Evolutionary conservation across 345 rosid species (phyloP).

Genomic region (Acer negundo): DNA sequence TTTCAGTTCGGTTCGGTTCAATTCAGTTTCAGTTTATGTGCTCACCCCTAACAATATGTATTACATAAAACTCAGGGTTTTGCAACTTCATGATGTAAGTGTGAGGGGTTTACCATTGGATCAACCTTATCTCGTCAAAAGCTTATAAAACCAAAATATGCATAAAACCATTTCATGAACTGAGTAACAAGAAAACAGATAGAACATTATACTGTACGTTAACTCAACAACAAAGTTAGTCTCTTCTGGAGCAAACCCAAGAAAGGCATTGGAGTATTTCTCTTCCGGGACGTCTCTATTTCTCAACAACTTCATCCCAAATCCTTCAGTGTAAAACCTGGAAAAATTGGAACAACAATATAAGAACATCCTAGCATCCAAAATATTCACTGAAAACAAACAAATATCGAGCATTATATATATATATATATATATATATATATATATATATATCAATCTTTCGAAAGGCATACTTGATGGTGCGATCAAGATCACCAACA

Average conservation of each 20-base stretch:
- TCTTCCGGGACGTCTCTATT: constrained; percentile 88
- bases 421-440: too few relatives aligned
- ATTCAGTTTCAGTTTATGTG: too few relatives aligned
- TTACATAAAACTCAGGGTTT: too few relatives aligned
- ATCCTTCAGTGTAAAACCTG: constrained; percentile 89
- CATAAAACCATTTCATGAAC: too few relatives aligned
- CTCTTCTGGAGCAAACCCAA: constrained; percentile 86
- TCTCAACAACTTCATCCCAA: constrained; percentile 92
- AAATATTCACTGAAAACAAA: neutral
- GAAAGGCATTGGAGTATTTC: constrained; percentile 92
- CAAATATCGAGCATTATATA: neutral
- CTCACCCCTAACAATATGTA: too few relatives aligned
- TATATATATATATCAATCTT: neutral
- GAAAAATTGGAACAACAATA: neutral
- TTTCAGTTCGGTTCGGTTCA: too few relatives aligned
- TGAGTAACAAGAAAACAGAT: neutral
- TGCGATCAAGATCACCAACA: constrained; percentile 88
- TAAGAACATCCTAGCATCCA: constrained; percentile 6
- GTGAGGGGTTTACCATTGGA: too few relatives aligned
- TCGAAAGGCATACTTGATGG: constrained; percentile 55
- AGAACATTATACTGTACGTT: constrained; percentile 64
- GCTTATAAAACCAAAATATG: too few relatives aligned
- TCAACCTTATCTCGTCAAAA: too few relatives aligned
- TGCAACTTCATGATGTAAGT: too few relatives aligned
- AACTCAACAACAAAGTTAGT: constrained; percentile 79